A percentile compares a stretch with the other conserved stretches of the same genome.
Conservation (phyloP, 148 eudicot genomes). For the Nyssa sinensis region DNA sequence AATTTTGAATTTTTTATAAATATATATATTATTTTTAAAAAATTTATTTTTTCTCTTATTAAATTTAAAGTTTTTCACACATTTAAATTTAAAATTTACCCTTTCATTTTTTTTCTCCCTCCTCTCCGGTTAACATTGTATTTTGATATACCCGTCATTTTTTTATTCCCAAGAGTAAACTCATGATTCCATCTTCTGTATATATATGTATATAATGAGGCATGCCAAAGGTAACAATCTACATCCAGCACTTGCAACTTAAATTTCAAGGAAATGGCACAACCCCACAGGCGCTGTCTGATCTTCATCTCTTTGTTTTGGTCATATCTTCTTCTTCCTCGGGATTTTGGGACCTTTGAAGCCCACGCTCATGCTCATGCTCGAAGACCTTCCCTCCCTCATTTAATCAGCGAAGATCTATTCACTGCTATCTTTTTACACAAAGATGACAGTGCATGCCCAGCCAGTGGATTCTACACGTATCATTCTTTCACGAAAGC, state of each 20-base stretch:
- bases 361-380: not conserved
- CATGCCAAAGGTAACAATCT: not conserved
- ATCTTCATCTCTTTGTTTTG: not conserved
- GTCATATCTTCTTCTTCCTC: not conserved
- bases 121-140: too few relatives aligned
- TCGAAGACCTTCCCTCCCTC: not conserved
- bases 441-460: constrained; percentile 10
- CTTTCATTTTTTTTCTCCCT: too few relatives aligned
- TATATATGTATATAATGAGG: too few relatives aligned
- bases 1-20: too few relatives aligned
- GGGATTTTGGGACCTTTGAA: not conserved
- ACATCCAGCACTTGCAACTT: not conserved
- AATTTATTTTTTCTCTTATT: too few relatives aligned
- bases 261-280: not conserved
- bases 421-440: not conserved
- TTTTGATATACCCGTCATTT: too few relatives aligned
- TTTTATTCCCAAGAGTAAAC: too few relatives aligned
- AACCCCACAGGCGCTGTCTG: not conserved
- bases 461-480: constrained; percentile 13
- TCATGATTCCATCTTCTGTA: too few relatives aligned
- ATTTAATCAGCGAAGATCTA: not conserved
- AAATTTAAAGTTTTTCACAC: too few relatives aligned
- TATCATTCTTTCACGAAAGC: constrained; percentile 10
- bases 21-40: too few relatives aligned
- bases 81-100: too few relatives aligned